Evolutionary conservation across 352 stramenopile genomes (phyloP).

Genomic region (Globisporangium parvum): DNA sequence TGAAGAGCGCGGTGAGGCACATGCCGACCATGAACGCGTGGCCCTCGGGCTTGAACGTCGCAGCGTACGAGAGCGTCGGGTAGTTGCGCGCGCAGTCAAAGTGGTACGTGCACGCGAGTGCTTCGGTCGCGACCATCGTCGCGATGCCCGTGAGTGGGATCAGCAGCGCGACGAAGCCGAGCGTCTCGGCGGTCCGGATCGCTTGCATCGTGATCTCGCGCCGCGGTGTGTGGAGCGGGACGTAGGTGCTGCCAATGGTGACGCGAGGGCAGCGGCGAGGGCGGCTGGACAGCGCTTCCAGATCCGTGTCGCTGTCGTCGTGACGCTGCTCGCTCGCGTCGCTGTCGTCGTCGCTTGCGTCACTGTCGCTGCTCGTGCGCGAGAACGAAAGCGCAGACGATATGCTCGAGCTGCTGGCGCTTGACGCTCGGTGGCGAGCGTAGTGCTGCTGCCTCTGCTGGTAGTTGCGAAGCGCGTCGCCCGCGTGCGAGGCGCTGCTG

Average conservation of each 20-base stretch:
- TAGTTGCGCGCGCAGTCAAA: slow-evolving; percentile 71
- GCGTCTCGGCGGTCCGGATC: slow-evolving; percentile 34
- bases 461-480: neutral
- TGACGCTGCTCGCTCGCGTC: neutral
- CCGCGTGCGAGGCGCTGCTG: neutral
- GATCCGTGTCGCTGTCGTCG: neutral
- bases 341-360: neutral
- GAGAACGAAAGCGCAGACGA: slow-evolving; percentile 15
- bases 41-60: slow-evolving; percentile 65
- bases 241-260: neutral
- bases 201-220: slow-evolving; percentile 13
- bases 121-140: slow-evolving; percentile 71
- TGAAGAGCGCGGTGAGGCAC: slow-evolving; percentile 71
- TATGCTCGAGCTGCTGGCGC: slow-evolving; percentile 7
- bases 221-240: neutral
- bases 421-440: slow-evolving; percentile 2
- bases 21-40: slow-evolving; percentile 73
- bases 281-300: neutral
- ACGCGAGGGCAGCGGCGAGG: slow-evolving; percentile 6
- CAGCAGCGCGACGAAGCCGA: slow-evolving; percentile 63
- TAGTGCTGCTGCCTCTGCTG: neutral
- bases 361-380: slow-evolving; percentile 6
- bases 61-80: slow-evolving; percentile 82
- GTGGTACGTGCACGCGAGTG: slow-evolving; percentile 59
- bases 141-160: slow-evolving; percentile 62